Evolutionary conservation across 2,329 filamentous ascomycete genomes (phyloP), one percentile per base, ranked within the genome.

Genomic region (Aspergillus fischeri): DNA sequence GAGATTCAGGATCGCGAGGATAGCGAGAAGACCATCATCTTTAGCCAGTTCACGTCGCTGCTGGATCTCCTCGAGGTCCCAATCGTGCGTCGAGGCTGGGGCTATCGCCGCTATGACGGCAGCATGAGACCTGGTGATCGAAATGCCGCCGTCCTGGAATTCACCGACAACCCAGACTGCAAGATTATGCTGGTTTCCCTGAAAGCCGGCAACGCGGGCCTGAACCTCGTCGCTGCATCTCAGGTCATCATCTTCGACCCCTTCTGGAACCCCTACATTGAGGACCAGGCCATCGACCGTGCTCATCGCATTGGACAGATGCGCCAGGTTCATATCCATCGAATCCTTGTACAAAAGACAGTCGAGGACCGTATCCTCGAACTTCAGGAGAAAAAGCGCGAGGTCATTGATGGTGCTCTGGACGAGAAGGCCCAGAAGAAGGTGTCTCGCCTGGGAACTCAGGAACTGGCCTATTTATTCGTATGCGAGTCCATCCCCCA

Each of bases 201-300:
- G 51, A 91, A 90, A 66, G 90, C 90, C 1, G 90, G 90, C 35
- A 93, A 93, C 65, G 86, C 92, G 0, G 92, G 92, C 1, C 82
- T 97, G 49, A 97, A 97, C 68, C 81, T 97, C 24, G 90, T 89
- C 42, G 85, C 86, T 20, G 92, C 92, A 0, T 91, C 87, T 1
- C 88, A 91, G 61, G 90, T 96, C 63, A 91, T 97, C 72, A 89
- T 96, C 62, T 86, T 96, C 69, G 92, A 96, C 70, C 92, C 92
- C 0, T 96, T 95, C 77, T 96, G 91, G 91, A 97, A 96, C 62
- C 92, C 92, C 0, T 96, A 89, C 69, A 89, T 95, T 51, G 92
- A 96, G 75, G 91, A 92, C 74, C 92, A 97, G 75, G 92, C 92
- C 3, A 87, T 96, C 52, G 92, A 96, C 71, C 88, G 92, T 24